These are phyloP conservation scores for Penicillium lividum DNA, from an alignment of 495 filamentous ascomycete genomes.

Conservation along the genomic window DNA sequence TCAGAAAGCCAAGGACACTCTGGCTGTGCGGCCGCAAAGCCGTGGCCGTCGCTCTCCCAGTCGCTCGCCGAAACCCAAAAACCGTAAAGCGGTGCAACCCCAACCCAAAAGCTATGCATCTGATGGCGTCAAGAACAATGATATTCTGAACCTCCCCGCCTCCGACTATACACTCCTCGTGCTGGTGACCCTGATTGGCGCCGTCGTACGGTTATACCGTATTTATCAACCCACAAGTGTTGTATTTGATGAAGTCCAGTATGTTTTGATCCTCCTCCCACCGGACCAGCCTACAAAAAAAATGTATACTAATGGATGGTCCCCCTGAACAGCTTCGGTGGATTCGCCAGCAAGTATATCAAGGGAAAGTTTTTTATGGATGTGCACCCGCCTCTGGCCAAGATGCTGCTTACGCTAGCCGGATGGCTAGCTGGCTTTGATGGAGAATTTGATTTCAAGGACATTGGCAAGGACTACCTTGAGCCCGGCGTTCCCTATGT, in stretches of 20 bases:
- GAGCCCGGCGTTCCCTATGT: slow-evolving; percentile 96
- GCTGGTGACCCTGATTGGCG: slow-evolving; percentile 71
- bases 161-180: slow-evolving; percentile 79
- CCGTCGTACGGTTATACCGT: slow-evolving; percentile 83
- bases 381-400: slow-evolving; percentile 96
- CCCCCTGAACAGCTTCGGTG: slow-evolving; percentile 72
- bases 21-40: slow-evolving; percentile 41
- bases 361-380: slow-evolving; percentile 99
- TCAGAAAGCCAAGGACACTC: slow-evolving; percentile 40
- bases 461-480: slow-evolving; percentile 98
- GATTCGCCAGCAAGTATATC: slow-evolving; percentile 97
- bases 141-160: slow-evolving; percentile 62
- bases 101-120: slow-evolving; percentile 52
- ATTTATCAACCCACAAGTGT: slow-evolving; percentile 97
- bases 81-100: slow-evolving; percentile 33
- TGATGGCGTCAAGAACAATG: slow-evolving; percentile 54
- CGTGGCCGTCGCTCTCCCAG: slow-evolving; percentile 41
- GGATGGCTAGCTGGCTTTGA: slow-evolving; percentile 95
- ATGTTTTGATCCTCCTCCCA: slow-evolving; percentile 36
- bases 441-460: slow-evolving; percentile 97
- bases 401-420: slow-evolving; percentile 90
- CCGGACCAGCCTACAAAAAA: neutral
- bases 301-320: neutral
- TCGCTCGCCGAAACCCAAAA: slow-evolving; percentile 46
- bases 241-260: slow-evolving; percentile 99